Percentiles rank a stretch among this genome's conserved stretches.
Evolutionary conservation across 2,329 filamentous ascomycete genomes (phyloP).

Genomic region (Xylaria arbuscula): DNA sequence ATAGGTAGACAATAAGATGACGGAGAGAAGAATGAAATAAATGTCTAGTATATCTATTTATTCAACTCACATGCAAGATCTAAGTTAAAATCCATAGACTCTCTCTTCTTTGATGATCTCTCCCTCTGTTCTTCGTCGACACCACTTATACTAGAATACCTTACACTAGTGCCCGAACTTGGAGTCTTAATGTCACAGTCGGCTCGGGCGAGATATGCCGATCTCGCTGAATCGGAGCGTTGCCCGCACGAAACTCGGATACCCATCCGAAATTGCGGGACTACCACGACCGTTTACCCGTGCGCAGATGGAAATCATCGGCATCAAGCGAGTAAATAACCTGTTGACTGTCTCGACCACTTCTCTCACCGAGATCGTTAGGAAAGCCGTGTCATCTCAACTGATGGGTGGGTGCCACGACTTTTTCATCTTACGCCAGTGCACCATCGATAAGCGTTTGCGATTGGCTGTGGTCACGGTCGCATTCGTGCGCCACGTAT

Average conservation of each 20-base stretch:
- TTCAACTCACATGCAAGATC: not conserved
- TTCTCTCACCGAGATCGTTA: too few species aligned
- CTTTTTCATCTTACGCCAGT: too few species aligned
- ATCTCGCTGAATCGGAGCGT: slow-evolving; percentile 36
- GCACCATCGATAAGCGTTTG: too few species aligned
- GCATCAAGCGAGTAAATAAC: too few species aligned
- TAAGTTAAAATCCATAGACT: not conserved
- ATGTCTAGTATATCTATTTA: not conserved
- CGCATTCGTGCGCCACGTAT: too few species aligned
- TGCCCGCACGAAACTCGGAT: slow-evolving; percentile 25
- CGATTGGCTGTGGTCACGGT: too few species aligned
- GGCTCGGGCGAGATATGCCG: slow-evolving; percentile 43
- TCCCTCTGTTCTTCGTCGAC: not conserved
- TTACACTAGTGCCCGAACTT: not conserved
- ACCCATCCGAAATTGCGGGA: slow-evolving; percentile 4
- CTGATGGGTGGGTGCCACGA: too few species aligned
- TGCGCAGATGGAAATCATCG: too few species aligned
- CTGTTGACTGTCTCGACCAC: too few species aligned
- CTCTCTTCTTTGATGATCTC: not conserved
- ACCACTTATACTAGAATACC: not conserved
- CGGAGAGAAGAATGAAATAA: not conserved
- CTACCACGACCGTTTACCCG: too few species aligned
- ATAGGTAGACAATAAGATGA: not conserved
- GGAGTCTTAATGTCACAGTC: slow-evolving; percentile 26
- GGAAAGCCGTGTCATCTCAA: too few species aligned